Evolutionary conservation across 1,139 yeast genomes (phyloP), one percentile per base, ranked within the genome.

Genomic region (Scheffersomyces quercinus): DNA sequence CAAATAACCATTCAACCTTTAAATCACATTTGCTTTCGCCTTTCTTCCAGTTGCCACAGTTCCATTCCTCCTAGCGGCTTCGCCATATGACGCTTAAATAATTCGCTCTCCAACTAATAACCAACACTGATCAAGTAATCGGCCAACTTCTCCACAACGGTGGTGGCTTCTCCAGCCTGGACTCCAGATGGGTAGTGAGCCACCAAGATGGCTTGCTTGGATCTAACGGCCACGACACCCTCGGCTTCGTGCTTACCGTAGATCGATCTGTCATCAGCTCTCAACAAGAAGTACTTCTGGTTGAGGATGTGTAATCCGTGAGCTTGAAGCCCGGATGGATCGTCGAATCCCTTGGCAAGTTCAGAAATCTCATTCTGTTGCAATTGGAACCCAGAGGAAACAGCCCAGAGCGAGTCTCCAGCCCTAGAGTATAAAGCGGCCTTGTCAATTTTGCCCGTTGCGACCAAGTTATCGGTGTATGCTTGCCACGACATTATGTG

Each of bases 381-480:
- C 57, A 90, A 81, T 53, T 80, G 74, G 59, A 88, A 81, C 40
- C 81, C 81, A 46, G 88, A 78, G 20, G 95, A 77, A 58, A 85
- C 82, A 24, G 99, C 98, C 99, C 99, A 93, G 46, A 84, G 81
- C 30, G 96, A 81, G 65, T 91, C 97, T 37, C 99, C 99, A 10
- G 95, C 97, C 55, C 87, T 83, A 12, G 97, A 91, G 71, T 87
- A 90, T 57, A 93, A 82, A 40, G 95, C 95, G 31, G 98, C 97
- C 67, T 83, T 83, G 72, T 91, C 97, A 56, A 93, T 77, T 67
- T 88, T 88, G 53, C 89, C 89, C 45, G 97, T 85, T 44, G 84
- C 86, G 56, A 86, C 73, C 56, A 93, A 82, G 70, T 90, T 90
- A 66, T 93, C 98, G 48, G 97, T 90, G 77, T 93, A 93, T 49